Conservation (phyloP, 2,329 filamentous ascomycete species). For the Coleophoma eucalyptorum region DNA sequence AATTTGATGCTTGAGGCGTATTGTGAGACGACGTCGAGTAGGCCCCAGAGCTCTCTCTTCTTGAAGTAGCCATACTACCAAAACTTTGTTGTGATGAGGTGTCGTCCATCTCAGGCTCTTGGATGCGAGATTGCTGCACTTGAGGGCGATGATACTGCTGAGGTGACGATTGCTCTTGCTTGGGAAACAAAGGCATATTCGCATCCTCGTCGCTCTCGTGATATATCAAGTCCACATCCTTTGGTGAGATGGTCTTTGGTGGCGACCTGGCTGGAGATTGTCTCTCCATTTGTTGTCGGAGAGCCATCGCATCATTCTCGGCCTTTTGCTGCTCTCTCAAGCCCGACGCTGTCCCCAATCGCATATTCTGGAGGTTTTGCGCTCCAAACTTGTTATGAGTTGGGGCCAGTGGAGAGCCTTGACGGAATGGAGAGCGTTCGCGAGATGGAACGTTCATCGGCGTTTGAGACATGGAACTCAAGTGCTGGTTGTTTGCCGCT, state of each 20-base stretch:
- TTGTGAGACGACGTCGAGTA: conserved; percentile 25
- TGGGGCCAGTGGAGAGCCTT: conserved; percentile 60
- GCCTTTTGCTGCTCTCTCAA: conserved; percentile 59
- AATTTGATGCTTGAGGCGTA: conserved; percentile 28
- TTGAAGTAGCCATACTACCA: conserved; percentile 35
- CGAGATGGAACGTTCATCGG: conserved; percentile 43
- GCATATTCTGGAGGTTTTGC: conserved; percentile 25
- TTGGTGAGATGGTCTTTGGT: conserved; percentile 89
- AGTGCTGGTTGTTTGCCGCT: conserved; percentile 71
- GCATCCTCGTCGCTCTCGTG: conserved; percentile 68
- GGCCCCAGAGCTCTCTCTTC: conserved; percentile 31
- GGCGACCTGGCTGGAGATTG: conserved; percentile 39
- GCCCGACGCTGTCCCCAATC: conserved; percentile 52
- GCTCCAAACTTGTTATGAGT: conserved; percentile 30
- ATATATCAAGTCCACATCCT: conserved; percentile 86
- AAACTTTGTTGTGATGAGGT: conserved; percentile 35
- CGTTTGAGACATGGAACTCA: conserved; percentile 43
- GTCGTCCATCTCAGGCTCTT: conserved; percentile 29
- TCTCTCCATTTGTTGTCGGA: conserved; percentile 34
- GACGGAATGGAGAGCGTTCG: conserved; percentile 78
- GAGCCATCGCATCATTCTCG: conserved; percentile 49
- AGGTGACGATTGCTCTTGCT: conserved; percentile 42
- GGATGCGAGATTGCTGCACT: conserved; percentile 11
- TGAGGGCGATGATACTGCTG: conserved; percentile 20
- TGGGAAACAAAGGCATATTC: conserved; percentile 71